These are phyloP conservation scores for Phytophthora cactorum DNA, from an alignment of 352 stramenopile genomes.

Conservation along the genomic window DNA sequence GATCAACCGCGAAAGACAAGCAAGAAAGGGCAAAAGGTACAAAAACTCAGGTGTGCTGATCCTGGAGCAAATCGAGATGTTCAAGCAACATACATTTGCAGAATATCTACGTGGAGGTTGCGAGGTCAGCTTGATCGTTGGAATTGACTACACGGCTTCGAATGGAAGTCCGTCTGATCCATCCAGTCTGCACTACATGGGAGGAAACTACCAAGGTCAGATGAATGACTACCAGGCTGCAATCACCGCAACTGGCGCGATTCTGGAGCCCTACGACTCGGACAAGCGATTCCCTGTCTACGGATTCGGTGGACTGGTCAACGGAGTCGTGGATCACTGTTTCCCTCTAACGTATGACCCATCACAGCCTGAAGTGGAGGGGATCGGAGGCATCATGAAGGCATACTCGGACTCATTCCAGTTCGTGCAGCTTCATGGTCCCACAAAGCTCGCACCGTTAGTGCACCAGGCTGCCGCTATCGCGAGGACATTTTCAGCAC, in stretches of 20 bases:
- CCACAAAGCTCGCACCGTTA: constrained; percentile 82
- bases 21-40: constrained; percentile 76
- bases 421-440: constrained; percentile 72
- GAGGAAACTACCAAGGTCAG: constrained; percentile 55
- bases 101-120: constrained; percentile 74
- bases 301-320: constrained; percentile 78
- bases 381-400: constrained; percentile 62
- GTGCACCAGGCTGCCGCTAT: constrained; percentile 75
- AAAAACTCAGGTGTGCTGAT: constrained; percentile 74
- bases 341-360: constrained; percentile 78
- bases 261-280: constrained; percentile 80
- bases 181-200: constrained; percentile 66
- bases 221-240: constrained; percentile 85
- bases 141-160: constrained; percentile 85
- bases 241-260: constrained; percentile 67
- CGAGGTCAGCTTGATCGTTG: constrained; percentile 80
- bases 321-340: constrained; percentile 69
- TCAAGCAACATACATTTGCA: constrained; percentile 75
- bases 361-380: constrained; percentile 63
- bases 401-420: constrained; percentile 74
- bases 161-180: constrained; percentile 59
- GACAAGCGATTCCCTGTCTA: constrained; percentile 82
- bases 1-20: constrained; percentile 72
- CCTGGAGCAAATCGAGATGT: constrained; percentile 62
- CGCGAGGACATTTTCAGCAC: constrained; percentile 50